These are phyloP conservation scores for Nissolia schottii DNA, from an alignment of 306 rosid species.

Conservation along the genomic window DNA sequence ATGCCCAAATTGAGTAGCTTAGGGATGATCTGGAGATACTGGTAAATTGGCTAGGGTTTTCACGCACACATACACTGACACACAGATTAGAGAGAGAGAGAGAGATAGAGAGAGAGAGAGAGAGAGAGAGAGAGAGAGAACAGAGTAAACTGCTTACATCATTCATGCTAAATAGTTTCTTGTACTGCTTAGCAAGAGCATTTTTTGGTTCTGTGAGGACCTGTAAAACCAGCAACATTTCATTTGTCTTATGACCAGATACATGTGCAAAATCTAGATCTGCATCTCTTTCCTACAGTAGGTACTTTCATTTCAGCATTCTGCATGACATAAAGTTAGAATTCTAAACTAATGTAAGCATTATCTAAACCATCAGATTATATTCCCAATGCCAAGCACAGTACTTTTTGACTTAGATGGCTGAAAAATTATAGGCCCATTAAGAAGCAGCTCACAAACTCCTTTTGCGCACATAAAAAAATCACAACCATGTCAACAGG, in stretches of 20 bases:
- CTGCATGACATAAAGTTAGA: not conserved
- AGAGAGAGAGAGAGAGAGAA: not conserved
- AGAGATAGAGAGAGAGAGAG: not conserved
- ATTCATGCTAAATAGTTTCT: conserved; percentile 79
- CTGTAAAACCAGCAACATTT: conserved; percentile 40
- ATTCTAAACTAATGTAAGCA: conserved; percentile 10
- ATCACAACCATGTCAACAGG: not conserved
- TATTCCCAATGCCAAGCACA: not conserved
- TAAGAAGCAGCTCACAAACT: not conserved
- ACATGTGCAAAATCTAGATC: not conserved
- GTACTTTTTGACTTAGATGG: not conserved
- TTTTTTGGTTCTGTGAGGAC: conserved; percentile 81
- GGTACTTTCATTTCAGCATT: not conserved
- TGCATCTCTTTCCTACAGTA: not conserved
- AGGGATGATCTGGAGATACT: not conserved
- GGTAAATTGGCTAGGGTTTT: not conserved
- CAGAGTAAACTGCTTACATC: conserved; percentile 45
- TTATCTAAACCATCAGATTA: not conserved
- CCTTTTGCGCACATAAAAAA: not conserved
- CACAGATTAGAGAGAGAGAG: not conserved
- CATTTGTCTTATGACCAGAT: not conserved
- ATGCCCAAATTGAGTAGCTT: not conserved
- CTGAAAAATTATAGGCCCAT: conserved; percentile 2
- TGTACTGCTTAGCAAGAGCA: conserved; percentile 88
- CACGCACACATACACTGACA: not conserved